Base-by-base conservation (phyloP, 192 early-diverging fungal genomes). In the Geranomyces variabilis region DNA sequence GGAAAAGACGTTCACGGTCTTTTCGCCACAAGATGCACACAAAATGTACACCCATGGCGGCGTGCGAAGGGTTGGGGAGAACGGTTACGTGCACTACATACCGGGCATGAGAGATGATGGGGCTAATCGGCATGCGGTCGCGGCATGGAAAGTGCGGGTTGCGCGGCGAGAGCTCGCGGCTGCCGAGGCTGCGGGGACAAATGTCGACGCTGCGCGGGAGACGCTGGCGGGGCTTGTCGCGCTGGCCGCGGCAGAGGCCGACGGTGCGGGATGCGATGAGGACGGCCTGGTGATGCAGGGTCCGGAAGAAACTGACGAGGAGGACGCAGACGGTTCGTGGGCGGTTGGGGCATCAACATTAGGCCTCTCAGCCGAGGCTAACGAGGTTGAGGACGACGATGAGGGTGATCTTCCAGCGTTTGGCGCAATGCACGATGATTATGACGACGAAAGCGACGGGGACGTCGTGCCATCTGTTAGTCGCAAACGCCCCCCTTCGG, bases 1-100 rank as follows among this genome's bases (percentile, higher is more conserved):
- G 0, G 33, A 31, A 8, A 84, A 84, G 45, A 19, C 33, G 24
- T 84, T 84, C 61, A 77, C 66, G 6, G 15, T 84, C 7, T 84
- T 83, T 57, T 64, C 77, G 17, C 83, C 83, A 15, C 28, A 43
- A 36, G 83, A 84, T 68, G 70, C 81, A 0, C 44, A 64, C 8
- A 21, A 55, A 10, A 56, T 84, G 61, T 76, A 77, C 36, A 3
- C 69, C 17, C 5, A 60, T 45, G 76, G 77, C 10, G 45, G n/a
- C 14, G 46, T 80, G 1, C 15, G 10, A 33, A 19, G 36, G 28
- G 77, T 84, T 0, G 58, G 43, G 31, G 24, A 22, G 9, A 84
- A 84, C 62, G 83, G 83, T 0, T 65, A 79, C 48, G 43, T 64
- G 19, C 63, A 64, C 43, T 64, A 64, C 21, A 46, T n/a, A 24